Evolutionary conservation across 371 early-diverging fungal genomes (phyloP), one percentile per base, ranked within the genome.

Genomic region (Mucor irregularis): DNA sequence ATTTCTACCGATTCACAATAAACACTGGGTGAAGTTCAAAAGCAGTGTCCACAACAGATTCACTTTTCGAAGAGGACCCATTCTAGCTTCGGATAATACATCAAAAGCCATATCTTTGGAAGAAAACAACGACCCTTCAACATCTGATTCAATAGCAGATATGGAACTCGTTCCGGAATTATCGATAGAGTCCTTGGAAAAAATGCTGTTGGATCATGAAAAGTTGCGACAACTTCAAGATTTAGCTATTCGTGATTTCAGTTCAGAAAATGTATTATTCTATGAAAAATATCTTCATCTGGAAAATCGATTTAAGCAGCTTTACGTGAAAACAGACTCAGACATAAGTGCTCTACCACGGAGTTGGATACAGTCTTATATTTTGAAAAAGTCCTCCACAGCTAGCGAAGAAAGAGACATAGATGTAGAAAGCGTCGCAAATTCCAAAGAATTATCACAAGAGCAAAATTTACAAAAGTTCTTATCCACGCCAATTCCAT

Each of bases 201-300:
- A 52, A 7, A 39, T 58, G 0, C 30, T 74, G n/a, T 13, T 29
- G 0, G 48, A 67, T 24, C 68, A 64, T 2, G 55, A 64, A 2
- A 34, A 68, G 21, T 26, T 68, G 39, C 26, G 43, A 3, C 43
- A 57, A 14, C 35, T 77, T n/a, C 56, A 57, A 38, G 56, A 66
- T 9, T 30, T 69, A 25, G 70, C 78, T 10, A 66, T 77, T 21
- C 56, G 69, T 31, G 78, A 77, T 49, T 77, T 77, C 37, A 72
- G 73, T 49, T 62, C 65, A 9, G 78, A 77, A 56, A 74, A 74
- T 42, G 44, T 70, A 0, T 38, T 74, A 10, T 74, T 74, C 26
- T 74, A 70, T 40, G 66, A 77, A 50, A 53, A 53, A 5, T 74
- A 74, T 33, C 31, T 64, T 7, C 48, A 56, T 3, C 39, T 77